A percentile compares a stretch with the other conserved stretches of the same genome.
phyloP scores from a whole-genome alignment of 1,284 basidiomycete genomes.

The Leccinum ponderosum region DNA sequence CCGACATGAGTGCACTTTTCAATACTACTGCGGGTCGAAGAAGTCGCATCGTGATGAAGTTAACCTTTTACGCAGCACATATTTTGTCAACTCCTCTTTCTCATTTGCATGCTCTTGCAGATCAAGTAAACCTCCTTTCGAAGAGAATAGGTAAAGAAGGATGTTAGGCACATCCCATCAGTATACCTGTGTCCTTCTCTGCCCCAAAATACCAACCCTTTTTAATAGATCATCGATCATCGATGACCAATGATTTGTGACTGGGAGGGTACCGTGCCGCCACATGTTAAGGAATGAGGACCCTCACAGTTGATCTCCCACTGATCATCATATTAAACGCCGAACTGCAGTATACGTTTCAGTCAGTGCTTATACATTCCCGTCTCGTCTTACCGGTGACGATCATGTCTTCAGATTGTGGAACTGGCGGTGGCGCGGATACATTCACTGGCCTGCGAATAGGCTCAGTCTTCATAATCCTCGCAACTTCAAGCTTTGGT shows the following conservation, averaged over 20 bases:
- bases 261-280: slow-evolving; percentile 22
- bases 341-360: neutral
- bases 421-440: slow-evolving; percentile 39
- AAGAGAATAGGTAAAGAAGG: slow-evolving; percentile 15
- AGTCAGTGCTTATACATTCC: neutral
- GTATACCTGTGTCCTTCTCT: neutral
- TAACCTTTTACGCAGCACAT: slow-evolving; percentile 46
- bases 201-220: neutral
- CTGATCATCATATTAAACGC: slow-evolving; percentile 11
- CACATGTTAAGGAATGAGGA: slow-evolving; percentile 15
- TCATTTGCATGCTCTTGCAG: slow-evolving; percentile 40
- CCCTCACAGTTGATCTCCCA: slow-evolving; percentile 30
- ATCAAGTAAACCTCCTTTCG: slow-evolving; percentile 39
- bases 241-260: slow-evolving; percentile 6
- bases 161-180: neutral
- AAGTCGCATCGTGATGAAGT: slow-evolving; percentile 20
- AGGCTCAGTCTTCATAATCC: slow-evolving; percentile 88
- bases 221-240: neutral
- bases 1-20: slow-evolving; percentile 30
- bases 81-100: slow-evolving; percentile 34
- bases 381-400: neutral
- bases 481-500: slow-evolving; percentile 65
- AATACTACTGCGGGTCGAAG: neutral
- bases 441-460: slow-evolving; percentile 58
- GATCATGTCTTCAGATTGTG: slow-evolving; percentile 33